Conservation (phyloP, 2,329 filamentous ascomycete genomes). For the Microdochium bolleyi region DNA sequence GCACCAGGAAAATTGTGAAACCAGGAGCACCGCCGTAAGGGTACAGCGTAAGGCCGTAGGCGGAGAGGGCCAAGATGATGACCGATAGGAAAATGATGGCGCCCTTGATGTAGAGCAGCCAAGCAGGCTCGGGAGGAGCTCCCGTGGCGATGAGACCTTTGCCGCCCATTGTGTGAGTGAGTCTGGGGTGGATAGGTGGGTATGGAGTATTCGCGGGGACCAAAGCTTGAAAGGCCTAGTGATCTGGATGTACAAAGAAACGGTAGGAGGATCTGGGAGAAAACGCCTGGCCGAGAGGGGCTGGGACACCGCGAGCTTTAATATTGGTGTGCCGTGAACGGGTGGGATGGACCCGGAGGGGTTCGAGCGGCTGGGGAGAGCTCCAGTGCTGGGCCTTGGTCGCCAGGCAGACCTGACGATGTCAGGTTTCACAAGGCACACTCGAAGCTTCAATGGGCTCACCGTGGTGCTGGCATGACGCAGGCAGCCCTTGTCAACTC, state of each 20-base stretch:
- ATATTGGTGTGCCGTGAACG: no score
- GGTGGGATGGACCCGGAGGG: background rate
- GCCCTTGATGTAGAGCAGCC: constrained; percentile 27
- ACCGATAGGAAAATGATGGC: constrained; percentile 30
- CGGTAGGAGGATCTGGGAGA: no score
- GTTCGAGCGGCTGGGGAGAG: background rate
- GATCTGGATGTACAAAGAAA: no score
- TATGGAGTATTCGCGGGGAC: background rate
- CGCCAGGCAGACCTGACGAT: background rate
- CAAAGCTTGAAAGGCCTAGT: no score
- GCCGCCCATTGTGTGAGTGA: constrained; percentile 9
- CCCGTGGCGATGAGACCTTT: constrained; percentile 26
- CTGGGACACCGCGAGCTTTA: no score
- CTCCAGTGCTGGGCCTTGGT: no score
- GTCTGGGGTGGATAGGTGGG: background rate
- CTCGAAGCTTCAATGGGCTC: background rate
- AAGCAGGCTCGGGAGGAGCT: constrained; percentile 25
- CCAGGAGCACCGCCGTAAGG: constrained; percentile 22
- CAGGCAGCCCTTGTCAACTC: background rate
- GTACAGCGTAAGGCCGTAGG: constrained; percentile 29
- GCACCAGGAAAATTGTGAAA: constrained; percentile 38
- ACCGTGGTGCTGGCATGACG: background rate
- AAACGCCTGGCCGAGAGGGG: no score
- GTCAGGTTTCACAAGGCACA: background rate
- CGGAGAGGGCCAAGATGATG: constrained; percentile 28